phyloP scores from a whole-genome alignment of 176 grass and related monocot genomes.

The Eragrostis curvula region DNA sequence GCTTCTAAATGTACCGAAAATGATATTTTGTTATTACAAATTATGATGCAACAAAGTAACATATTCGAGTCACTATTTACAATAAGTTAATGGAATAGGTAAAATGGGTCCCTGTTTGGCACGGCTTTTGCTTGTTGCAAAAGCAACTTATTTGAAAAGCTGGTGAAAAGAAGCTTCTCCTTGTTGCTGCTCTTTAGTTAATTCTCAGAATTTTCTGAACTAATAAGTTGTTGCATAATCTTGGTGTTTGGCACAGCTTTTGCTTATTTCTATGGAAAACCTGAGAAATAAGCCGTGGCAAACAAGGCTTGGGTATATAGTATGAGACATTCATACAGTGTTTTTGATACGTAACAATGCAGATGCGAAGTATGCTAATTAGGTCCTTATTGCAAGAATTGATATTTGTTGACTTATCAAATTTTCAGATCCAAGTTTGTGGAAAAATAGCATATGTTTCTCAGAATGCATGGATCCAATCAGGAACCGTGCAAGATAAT shows the following conservation, averaged over 20 bases:
- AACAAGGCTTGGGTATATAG: not conserved
- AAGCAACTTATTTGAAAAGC: no score
- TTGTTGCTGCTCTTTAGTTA: no score
- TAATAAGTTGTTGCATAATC: no score
- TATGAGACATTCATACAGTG: not conserved
- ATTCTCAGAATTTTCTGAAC: no score
- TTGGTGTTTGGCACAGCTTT: no score
- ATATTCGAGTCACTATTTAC: not conserved
- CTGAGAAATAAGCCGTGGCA: no score
- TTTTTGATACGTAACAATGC: not conserved
- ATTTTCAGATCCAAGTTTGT: conserved; percentile 74
- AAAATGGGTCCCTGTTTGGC: not conserved
- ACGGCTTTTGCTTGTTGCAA: no score
- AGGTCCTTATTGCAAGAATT: not conserved
- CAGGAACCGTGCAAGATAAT: conserved; percentile 83
- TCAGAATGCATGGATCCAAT: conserved; percentile 97
- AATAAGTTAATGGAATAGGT: not conserved
- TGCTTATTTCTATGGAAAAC: no score
- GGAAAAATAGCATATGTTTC: conserved; percentile 87
- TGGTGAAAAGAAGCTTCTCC: no score
- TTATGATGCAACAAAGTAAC: not conserved
- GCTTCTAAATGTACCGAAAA: not conserved
- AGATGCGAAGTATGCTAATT: not conserved
- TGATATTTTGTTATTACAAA: not conserved
- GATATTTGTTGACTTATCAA: conserved; percentile 13